Conservation (phyloP, 768 basidiomycete species). For the Sarcodon aspratus region DNA sequence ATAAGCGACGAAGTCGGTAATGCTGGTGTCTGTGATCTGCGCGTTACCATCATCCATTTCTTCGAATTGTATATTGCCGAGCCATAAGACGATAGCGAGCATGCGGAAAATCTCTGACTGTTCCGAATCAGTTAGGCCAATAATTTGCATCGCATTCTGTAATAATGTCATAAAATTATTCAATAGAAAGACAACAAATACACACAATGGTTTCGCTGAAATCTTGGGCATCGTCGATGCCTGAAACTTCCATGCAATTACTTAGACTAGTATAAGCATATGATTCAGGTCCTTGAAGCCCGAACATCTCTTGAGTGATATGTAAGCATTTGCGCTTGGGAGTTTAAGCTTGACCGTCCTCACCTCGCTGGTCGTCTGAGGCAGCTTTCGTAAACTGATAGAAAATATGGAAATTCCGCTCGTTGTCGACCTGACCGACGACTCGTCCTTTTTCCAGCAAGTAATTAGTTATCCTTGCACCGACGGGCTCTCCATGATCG, state of each 20-base stretch:
- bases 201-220: conserved; percentile 82
- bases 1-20: conserved; percentile 93
- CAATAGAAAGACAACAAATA: not conserved
- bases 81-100: conserved; percentile 87
- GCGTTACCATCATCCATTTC: conserved; percentile 91
- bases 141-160: conserved; percentile 87
- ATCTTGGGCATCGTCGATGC: conserved; percentile 83
- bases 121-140: conserved; percentile 78
- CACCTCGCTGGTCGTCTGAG: conserved; percentile 79
- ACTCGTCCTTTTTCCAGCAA: conserved; percentile 94
- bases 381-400: conserved; percentile 99
- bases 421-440: conserved; percentile 91
- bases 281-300: conserved; percentile 90
- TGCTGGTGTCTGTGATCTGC: conserved; percentile 62
- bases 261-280: conserved; percentile 91
- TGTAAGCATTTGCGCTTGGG: conserved; percentile 1
- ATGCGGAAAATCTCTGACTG: conserved; percentile 90
- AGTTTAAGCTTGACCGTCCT: conserved; percentile 8
- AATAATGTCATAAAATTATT: not conserved
- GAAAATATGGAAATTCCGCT: conserved; percentile 98
- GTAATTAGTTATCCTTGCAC: conserved; percentile 98
- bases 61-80: conserved; percentile 88
- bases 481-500: conserved; percentile 81
- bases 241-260: conserved; percentile 84
- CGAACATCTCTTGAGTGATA: conserved; percentile 71